Conservation (phyloP, 1,284 basidiomycete species). For the Leccinum subfulvum region DNA sequence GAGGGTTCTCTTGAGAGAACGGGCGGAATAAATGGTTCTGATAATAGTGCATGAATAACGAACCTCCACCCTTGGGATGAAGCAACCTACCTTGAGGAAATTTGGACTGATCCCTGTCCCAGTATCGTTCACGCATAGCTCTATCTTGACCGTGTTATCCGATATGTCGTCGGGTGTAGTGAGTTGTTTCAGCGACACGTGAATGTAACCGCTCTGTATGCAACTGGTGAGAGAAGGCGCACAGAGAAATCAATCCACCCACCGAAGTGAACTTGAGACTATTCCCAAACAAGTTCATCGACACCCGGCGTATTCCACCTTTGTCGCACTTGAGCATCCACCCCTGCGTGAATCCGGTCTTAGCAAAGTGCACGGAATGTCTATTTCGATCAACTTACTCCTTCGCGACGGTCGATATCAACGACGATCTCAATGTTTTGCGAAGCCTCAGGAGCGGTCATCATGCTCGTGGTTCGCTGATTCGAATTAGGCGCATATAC, state of each 20-base stretch:
- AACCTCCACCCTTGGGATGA: not conserved
- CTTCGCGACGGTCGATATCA: conserved; percentile 74
- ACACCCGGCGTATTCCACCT: conserved; percentile 85
- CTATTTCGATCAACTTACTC: conserved; percentile 43
- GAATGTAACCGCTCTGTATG: conserved; percentile 78
- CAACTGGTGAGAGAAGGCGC: conserved; percentile 12
- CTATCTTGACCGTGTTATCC: conserved; percentile 68
- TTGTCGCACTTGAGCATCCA: conserved; percentile 91
- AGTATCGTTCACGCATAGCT: conserved; percentile 86
- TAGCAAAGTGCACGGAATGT: conserved; percentile 5
- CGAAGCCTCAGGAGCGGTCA: conserved; percentile 34
- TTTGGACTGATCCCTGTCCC: conserved; percentile 91
- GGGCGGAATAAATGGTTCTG: conserved; percentile 96
- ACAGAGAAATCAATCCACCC: conserved; percentile 19
- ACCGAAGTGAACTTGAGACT: conserved; percentile 90
- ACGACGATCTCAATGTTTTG: conserved; percentile 82
- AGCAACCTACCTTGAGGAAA: conserved; percentile 68
- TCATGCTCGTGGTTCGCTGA: conserved; percentile 36
- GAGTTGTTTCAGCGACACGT: conserved; percentile 80
- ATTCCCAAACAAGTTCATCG: conserved; percentile 97
- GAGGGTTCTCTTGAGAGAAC: conserved; percentile 90
- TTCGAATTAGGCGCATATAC: conserved; percentile 79
- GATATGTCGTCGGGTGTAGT: conserved; percentile 51
- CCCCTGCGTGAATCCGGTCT: conserved; percentile 47
- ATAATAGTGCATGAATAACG: conserved; percentile 15